Conservation (phyloP, 148 eudicot species). For the Vaccinium corymbosum region DNA sequence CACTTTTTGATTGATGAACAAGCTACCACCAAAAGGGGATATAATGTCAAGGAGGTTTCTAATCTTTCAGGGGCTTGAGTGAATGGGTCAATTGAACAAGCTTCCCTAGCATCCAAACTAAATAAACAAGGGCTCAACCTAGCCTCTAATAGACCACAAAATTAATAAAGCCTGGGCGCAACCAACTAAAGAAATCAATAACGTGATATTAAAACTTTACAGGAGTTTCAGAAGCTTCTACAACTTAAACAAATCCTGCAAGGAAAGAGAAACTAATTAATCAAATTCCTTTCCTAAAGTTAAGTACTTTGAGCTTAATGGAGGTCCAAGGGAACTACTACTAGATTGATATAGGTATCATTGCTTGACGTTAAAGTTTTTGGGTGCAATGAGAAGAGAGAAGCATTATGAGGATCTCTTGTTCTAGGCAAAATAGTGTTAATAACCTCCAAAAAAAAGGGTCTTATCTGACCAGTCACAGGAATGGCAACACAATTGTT, state of each 20-base stretch:
- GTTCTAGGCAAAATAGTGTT: neutral
- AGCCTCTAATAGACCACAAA: neutral
- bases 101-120: neutral
- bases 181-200: neutral
- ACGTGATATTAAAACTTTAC: neutral
- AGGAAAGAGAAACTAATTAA: neutral
- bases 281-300: neutral
- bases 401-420: neutral
- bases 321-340: neutral
- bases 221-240: neutral
- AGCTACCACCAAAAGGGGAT: neutral
- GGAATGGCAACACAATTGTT: neutral
- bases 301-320: neutral
- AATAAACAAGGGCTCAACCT: neutral
- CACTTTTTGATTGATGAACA: neutral
- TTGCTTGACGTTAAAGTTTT: neutral
- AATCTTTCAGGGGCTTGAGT: neutral
- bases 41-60: neutral
- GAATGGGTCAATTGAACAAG: neutral
- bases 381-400: neutral
- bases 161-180: neutral
- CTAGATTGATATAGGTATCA: neutral
- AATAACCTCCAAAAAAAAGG: neutral
- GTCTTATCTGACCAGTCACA: neutral
- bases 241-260: neutral